Conservation (phyloP, 2,329 filamentous ascomycete genomes). For the Orbilia quercus region DNA sequence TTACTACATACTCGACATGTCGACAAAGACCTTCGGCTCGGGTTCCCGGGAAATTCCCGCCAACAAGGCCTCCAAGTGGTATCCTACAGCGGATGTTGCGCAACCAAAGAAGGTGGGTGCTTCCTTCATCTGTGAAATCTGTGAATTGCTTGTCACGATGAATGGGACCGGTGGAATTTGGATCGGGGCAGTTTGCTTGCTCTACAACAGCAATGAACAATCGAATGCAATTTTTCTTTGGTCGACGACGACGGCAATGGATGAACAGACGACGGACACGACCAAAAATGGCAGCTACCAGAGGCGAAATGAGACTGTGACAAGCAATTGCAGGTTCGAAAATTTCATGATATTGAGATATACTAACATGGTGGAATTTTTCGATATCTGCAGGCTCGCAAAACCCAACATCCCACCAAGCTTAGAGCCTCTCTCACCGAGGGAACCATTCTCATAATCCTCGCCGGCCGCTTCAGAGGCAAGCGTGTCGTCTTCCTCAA, state of each 20-base stretch:
- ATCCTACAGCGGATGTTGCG: slow-evolving; percentile 91
- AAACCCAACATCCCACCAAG: slow-evolving; percentile 87
- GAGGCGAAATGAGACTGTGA: neutral
- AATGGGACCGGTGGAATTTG: slow-evolving; percentile 34
- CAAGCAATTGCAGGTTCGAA: slow-evolving; percentile 11
- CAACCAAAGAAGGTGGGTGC: slow-evolving; percentile 89
- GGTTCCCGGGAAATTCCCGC: slow-evolving; percentile 87
- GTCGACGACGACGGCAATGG: neutral
- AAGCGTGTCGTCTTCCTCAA: slow-evolving; percentile 99
- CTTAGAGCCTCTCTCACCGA: slow-evolving; percentile 89
- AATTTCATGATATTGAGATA: slow-evolving; percentile 33
- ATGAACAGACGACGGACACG: slow-evolving; percentile 8
- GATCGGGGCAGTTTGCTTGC: slow-evolving; percentile 18
- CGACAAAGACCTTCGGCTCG: slow-evolving; percentile 91
- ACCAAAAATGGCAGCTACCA: neutral
- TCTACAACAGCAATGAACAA: slow-evolving; percentile 7
- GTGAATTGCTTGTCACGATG: slow-evolving; percentile 37
- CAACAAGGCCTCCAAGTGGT: slow-evolving; percentile 99
- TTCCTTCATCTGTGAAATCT: slow-evolving; percentile 21
- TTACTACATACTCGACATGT: slow-evolving; percentile 67
- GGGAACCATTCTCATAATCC: slow-evolving; percentile 96
- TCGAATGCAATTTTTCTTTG: neutral
- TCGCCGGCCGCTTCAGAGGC: slow-evolving; percentile 99
- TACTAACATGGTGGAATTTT: slow-evolving; percentile 58
- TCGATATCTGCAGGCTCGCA: slow-evolving; percentile 78